These are phyloP conservation scores for Pestalotiopsis sp. DNA, from an alignment of 2,329 filamentous ascomycete species.

Conservation along the genomic window DNA sequence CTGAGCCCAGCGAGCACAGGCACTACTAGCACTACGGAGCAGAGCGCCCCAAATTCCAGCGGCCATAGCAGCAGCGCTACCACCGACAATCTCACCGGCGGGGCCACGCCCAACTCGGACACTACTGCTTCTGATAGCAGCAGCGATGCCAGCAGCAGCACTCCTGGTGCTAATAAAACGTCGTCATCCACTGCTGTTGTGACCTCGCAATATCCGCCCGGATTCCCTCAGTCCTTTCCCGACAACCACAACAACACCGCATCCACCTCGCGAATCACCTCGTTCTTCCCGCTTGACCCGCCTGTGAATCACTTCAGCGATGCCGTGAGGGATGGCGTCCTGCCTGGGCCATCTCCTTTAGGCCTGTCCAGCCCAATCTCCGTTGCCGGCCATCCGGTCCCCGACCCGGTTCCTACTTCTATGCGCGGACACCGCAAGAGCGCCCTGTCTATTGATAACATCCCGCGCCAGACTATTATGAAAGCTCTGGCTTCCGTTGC, in stretches of 20 bases:
- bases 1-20: conserved; percentile 35
- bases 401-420: conserved; percentile 24
- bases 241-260: conserved; percentile 14
- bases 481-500: conserved; percentile 74
- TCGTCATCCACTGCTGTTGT: conserved; percentile 12
- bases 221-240: conserved; percentile 3
- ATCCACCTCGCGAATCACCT: conserved; percentile 12
- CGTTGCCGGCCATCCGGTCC: conserved; percentile 16
- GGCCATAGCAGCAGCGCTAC: neutral
- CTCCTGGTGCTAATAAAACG: conserved; percentile 4
- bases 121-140: neutral
- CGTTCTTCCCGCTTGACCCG: conserved; percentile 11
- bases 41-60: conserved; percentile 3
- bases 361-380: conserved; percentile 23
- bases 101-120: conserved; percentile 11
- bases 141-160: neutral
- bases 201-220: conserved; percentile 14
- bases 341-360: conserved; percentile 23
- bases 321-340: conserved; percentile 23
- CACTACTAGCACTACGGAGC: conserved; percentile 6
- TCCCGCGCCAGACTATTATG: conserved; percentile 79
- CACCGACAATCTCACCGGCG: conserved; percentile 6
- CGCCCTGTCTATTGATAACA: conserved; percentile 60
- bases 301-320: conserved; percentile 18
- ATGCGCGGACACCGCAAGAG: conserved; percentile 44